Evolutionary conservation across 768 basidiomycete genomes (phyloP).

Genomic region (Phylloporus arenicola): DNA sequence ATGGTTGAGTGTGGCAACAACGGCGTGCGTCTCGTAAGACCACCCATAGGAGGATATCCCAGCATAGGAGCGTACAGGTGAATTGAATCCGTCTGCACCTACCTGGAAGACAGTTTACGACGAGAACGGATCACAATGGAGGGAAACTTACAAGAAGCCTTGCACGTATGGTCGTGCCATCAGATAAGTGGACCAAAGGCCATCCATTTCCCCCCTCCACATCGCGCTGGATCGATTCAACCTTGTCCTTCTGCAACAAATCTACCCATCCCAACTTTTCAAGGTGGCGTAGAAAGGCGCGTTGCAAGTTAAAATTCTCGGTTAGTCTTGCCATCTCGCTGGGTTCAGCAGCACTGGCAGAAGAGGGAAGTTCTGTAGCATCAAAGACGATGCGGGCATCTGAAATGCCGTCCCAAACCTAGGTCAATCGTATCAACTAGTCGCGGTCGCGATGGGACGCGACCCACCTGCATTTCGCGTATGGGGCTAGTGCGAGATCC

Average conservation of each 20-base stretch:
- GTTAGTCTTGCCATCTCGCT: conserved; percentile 75
- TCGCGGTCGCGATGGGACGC: neutral
- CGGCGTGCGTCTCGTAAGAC: conserved; percentile 82
- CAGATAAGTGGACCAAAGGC: conserved; percentile 75
- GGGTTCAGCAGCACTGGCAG: conserved; percentile 24
- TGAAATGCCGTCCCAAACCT: conserved; percentile 93
- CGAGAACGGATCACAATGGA: neutral
- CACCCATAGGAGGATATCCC: conserved; percentile 86
- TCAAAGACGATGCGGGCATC: conserved; percentile 73
- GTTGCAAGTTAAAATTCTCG: conserved; percentile 92
- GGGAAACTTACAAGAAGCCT: conserved; percentile 60
- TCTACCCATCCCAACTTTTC: conserved; percentile 46
- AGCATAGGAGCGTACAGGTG: conserved; percentile 85
- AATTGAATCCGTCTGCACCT: conserved; percentile 94
- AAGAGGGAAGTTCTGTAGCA: conserved; percentile 39
- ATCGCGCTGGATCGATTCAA: conserved; percentile 56
- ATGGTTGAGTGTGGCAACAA: conserved; percentile 86
- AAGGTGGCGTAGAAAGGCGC: conserved; percentile 68
- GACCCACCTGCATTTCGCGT: conserved; percentile 76
- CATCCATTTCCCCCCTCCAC: conserved; percentile 52
- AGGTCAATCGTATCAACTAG: conserved; percentile 2
- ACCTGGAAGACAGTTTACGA: conserved; percentile 43
- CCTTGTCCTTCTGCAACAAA: conserved; percentile 69
- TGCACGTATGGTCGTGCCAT: conserved; percentile 59
- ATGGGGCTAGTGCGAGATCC: conserved; percentile 61